Percentiles rank a stretch among this genome's conserved stretches.
These are phyloP conservation scores for Coemansia guatemalensis DNA, from an alignment of 192 early-diverging fungal genomes.

Conservation along the genomic window DNA sequence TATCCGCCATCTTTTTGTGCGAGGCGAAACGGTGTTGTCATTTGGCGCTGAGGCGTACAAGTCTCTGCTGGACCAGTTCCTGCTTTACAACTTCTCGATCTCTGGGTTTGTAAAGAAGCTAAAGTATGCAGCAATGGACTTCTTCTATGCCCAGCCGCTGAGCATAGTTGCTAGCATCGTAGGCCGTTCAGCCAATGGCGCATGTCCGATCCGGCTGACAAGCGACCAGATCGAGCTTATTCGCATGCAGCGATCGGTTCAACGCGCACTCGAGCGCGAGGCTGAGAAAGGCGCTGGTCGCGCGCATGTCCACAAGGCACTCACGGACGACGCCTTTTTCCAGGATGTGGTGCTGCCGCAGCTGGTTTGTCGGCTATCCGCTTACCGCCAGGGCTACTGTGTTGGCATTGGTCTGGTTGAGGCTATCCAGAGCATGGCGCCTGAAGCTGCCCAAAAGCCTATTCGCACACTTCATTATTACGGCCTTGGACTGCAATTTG, in stretches of 20 bases:
- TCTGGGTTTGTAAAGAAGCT: slow-evolving; percentile 67
- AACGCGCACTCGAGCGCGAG: slow-evolving; percentile 53
- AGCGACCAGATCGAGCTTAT: slow-evolving; percentile 63
- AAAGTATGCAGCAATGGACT: slow-evolving; percentile 85
- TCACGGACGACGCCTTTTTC: slow-evolving; percentile 64
- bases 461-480: slow-evolving; percentile 68
- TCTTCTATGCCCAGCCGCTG: slow-evolving; percentile 84
- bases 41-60: slow-evolving; percentile 73
- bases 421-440: slow-evolving; percentile 56
- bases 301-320: slow-evolving; percentile 32
- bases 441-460: slow-evolving; percentile 53
- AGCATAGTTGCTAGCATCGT: slow-evolving; percentile 60
- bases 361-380: slow-evolving; percentile 50
- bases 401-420: slow-evolving; percentile 61
- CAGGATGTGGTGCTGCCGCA: slow-evolving; percentile 53
- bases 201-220: slow-evolving; percentile 38
- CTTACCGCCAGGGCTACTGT: slow-evolving; percentile 62
- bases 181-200: slow-evolving; percentile 5
- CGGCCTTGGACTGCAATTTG: slow-evolving; percentile 51
- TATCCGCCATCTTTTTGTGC: slow-evolving; percentile 60
- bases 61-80: slow-evolving; percentile 76
- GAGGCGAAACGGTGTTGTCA: slow-evolving; percentile 53
- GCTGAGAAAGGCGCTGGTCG: slow-evolving; percentile 2
- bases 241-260: slow-evolving; percentile 72
- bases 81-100: slow-evolving; percentile 81